These are phyloP conservation scores for Sporothrix luriei DNA, from an alignment of 2,329 filamentous ascomycete genomes.

Conservation along the genomic window DNA sequence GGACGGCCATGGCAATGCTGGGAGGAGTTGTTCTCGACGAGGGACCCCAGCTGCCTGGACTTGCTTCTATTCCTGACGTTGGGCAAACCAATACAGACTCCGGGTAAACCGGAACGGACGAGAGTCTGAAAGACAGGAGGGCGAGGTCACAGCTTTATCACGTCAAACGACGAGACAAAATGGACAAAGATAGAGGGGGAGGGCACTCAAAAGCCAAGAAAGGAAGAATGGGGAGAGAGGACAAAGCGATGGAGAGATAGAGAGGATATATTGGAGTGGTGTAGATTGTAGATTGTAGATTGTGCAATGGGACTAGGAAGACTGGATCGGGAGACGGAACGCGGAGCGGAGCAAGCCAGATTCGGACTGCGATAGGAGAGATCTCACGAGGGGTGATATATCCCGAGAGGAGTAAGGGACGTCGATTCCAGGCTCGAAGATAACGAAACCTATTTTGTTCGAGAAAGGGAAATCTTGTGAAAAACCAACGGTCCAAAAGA, in stretches of 20 bases:
- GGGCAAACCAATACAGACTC: too few species aligned
- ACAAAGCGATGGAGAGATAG: neutral
- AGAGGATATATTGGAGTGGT: neutral
- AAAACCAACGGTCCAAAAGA: neutral
- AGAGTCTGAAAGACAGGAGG: neutral
- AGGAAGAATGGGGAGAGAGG: neutral
- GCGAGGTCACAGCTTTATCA: neutral
- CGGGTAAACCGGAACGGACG: too few species aligned
- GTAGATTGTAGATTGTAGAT: neutral
- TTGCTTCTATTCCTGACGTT: too few species aligned
- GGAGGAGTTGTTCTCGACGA: too few species aligned
- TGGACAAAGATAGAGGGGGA: neutral
- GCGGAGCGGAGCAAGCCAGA: neutral
- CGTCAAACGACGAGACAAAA: neutral
- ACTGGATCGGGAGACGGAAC: neutral
- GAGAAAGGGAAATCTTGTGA: neutral
- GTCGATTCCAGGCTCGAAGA: conserved; percentile 3
- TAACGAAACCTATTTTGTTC: neutral
- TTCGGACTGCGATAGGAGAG: neutral
- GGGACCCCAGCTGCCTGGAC: too few species aligned
- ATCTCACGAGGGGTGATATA: conserved; percentile 8
- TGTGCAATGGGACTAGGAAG: neutral
- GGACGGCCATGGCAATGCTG: conserved; percentile 14
- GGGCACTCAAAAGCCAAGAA: neutral
- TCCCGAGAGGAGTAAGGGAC: neutral